These are phyloP conservation scores for Solanum bulbocastanum DNA, from an alignment of 257 asterid species.

Conservation along the genomic window DNA sequence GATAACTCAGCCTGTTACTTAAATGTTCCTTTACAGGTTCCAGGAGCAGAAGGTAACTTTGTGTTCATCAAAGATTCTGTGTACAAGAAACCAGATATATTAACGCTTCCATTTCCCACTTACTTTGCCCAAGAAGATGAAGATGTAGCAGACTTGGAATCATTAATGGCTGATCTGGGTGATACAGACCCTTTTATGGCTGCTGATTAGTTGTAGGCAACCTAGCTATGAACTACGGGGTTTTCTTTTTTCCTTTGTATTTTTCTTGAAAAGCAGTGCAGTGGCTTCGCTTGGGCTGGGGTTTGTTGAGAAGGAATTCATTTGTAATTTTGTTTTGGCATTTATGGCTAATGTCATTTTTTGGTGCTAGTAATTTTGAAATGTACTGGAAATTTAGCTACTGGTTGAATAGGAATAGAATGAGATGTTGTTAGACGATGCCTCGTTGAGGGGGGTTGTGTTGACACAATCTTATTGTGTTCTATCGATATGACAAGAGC, in stretches of 20 bases:
- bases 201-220: conserved; percentile 46
- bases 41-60: conserved; percentile 25
- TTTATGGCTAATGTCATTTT: neutral
- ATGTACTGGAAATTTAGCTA: neutral
- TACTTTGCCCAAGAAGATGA: conserved; percentile 68
- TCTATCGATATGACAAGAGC: neutral
- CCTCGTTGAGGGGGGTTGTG: neutral
- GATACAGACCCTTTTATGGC: conserved; percentile 87
- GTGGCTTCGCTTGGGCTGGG: neutral
- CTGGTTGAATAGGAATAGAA: neutral
- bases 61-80: conserved; percentile 24
- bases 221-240: neutral
- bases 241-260: neutral
- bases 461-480: neutral
- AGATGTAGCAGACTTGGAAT: conserved; percentile 36
- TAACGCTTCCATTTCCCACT: conserved; percentile 77
- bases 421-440: neutral
- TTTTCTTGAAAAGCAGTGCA: neutral
- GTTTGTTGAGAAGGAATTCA: neutral
- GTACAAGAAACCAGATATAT: neutral
- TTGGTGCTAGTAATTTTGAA: neutral
- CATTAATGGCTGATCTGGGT: conserved; percentile 67
- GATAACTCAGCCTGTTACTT: too few relatives aligned
- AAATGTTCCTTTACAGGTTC: too few relatives aligned
- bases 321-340: neutral